Percentiles rank a stretch among this genome's conserved stretches.
Conservation (phyloP, 176 grass and related monocot genomes). For the Oryza punctata region DNA sequence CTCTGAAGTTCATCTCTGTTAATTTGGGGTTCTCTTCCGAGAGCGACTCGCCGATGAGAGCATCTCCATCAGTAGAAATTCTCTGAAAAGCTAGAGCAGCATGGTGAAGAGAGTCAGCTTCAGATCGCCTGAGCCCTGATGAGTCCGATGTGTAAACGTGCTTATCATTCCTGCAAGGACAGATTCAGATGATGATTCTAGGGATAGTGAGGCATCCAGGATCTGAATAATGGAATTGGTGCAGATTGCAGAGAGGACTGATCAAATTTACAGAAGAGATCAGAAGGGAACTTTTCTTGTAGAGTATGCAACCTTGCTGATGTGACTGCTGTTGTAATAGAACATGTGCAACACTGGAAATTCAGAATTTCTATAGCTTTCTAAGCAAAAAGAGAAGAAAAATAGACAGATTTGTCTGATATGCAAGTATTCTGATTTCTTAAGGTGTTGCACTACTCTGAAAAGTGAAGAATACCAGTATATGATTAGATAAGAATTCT, state of each 20-base stretch:
- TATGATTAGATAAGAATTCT: too few relatives aligned
- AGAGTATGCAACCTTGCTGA: neutral
- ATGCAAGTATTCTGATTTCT: neutral
- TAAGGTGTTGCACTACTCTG: neutral
- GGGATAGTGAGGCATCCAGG: neutral
- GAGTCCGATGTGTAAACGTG: constrained; percentile 26
- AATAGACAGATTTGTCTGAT: neutral
- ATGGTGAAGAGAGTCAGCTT: constrained; percentile 36
- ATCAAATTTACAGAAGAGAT: neutral
- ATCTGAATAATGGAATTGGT: neutral
- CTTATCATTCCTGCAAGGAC: constrained; percentile 42
- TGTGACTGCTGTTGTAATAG: neutral
- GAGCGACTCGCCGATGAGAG: neutral
- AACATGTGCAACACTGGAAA: neutral
- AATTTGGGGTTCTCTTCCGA: constrained; percentile 20
- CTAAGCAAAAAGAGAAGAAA: too few relatives aligned
- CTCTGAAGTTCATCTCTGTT: constrained; percentile 42
- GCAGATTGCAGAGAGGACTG: neutral
- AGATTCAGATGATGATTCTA: constrained; percentile 13
- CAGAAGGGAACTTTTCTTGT: neutral
- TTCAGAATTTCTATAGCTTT: neutral
- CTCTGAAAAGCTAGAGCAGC: neutral
- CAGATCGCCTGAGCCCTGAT: constrained; percentile 30
- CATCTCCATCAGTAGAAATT: constrained; percentile 31
- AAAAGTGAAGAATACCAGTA: neutral